Evolutionary conservation across 768 basidiomycete genomes (phyloP).

Genomic region (Boletus barrowsii): DNA sequence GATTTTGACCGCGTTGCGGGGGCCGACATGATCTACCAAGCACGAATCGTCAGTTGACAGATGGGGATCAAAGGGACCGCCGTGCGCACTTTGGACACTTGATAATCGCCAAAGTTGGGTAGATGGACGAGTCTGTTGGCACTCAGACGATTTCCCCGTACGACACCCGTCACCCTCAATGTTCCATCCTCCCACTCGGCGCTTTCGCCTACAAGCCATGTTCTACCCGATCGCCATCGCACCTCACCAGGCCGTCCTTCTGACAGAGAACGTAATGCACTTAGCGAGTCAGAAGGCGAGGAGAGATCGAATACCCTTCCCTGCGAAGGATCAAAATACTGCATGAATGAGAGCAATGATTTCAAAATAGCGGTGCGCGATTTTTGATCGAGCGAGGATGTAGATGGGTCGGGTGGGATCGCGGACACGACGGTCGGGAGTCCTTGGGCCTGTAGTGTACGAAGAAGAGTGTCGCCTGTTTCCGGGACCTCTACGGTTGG

Average conservation of each 20-base stretch:
- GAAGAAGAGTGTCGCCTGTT: conserved; percentile 85
- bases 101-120: conserved; percentile 86
- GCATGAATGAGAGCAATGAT: conserved; percentile 90
- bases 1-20: conserved; percentile 39
- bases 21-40: conserved; percentile 65
- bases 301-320: conserved; percentile 73
- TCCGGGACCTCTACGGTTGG: conserved; percentile 75
- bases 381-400: conserved; percentile 54
- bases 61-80: not conserved
- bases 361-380: conserved; percentile 67
- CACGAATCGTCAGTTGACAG: not conserved
- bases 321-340: conserved; percentile 89
- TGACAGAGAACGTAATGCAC: conserved; percentile 71
- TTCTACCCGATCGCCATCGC: conserved; percentile 78
- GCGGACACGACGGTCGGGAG: conserved; percentile 81
- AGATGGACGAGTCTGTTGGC: conserved; percentile 86
- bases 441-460: conserved; percentile 87
- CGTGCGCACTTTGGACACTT: conserved; percentile 65
- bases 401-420: conserved; percentile 50
- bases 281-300: conserved; percentile 60
- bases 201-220: conserved; percentile 73
- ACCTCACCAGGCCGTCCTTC: conserved; percentile 82
- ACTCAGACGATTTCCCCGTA: conserved; percentile 74
- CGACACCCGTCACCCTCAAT: conserved; percentile 76
- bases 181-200: conserved; percentile 59